Evolutionary conservation across 1,284 basidiomycete species (phyloP), one percentile per base, ranked within the genome.

Genomic region (Mycosarcoma maydis): DNA sequence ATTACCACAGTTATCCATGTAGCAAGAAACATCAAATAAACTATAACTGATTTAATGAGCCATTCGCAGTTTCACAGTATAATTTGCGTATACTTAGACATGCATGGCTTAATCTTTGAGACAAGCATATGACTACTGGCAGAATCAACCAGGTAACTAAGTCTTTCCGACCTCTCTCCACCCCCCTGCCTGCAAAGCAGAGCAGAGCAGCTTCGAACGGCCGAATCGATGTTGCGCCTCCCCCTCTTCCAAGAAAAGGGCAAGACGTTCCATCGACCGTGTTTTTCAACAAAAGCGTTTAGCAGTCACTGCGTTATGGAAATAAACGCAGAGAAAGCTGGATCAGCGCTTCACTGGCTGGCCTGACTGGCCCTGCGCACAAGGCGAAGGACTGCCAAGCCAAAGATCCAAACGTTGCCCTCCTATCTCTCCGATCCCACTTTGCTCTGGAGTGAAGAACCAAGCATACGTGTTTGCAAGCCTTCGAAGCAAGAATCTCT

Each of bases 21-120:
- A 40, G 38, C 38, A 40, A 40, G 38, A 40, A 40, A 40, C 38
- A 40, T 40, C 38, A 40, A 40, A 40, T 40, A 40, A 40, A 40
- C 38, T 40, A 40, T 40, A 40, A 40, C 38, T 40, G 38, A 40
- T 40, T 40, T 40, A 40, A 40, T 40, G 38, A 40, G 38, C 38
- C 38, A 40, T 40, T 40, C 38, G 38, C 38, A 40, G 38, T 40
- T 40, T 40, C 38, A 40, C 38, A 40, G 38, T 40, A 40, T 40
- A 40, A 40, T 40, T 40, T 40, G 22, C 19, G 38, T 40, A 40
- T 40, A 40, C 38, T 40, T 40, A 40, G 38, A 40, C 38, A 40
- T 40, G 38, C 38, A 40, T 40, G 38, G 38, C 38, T 40, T 40
- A 40, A 40, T 40, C 36, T 40, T 40, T 40, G 38, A 40, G 38